phyloP scores from a whole-genome alignment of 2,329 filamentous ascomycete genomes.

The Xylariaceae sp. region DNA sequence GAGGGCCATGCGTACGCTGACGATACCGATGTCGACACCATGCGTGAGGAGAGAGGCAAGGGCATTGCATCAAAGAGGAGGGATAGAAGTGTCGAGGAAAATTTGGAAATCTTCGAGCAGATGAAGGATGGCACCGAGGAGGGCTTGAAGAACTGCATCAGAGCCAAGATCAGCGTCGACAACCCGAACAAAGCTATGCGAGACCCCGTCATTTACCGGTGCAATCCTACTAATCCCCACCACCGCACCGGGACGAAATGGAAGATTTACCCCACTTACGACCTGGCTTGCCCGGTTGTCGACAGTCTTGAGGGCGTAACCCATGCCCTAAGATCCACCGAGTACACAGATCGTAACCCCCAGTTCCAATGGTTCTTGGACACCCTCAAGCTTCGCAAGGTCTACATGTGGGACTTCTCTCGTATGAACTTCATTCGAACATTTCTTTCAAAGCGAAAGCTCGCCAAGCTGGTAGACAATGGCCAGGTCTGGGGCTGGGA shows the following conservation, averaged over 20 bases:
- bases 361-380: conserved; percentile 88
- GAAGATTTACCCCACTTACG: conserved; percentile 90
- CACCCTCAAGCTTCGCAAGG: conserved; percentile 73
- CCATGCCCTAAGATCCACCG: conserved; percentile 81
- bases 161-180: conserved; percentile 90
- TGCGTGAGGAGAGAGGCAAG: conserved; percentile 84
- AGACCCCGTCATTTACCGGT: conserved; percentile 97
- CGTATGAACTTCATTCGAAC: conserved; percentile 85
- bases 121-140: conserved; percentile 88
- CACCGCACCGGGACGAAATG: conserved; percentile 80
- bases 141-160: conserved; percentile 86
- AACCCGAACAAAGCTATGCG: conserved; percentile 95
- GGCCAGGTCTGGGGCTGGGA: conserved; percentile 85
- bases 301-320: conserved; percentile 84
- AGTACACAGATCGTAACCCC: conserved; percentile 86
- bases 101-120: conserved; percentile 83
- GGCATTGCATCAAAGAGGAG: conserved; percentile 83
- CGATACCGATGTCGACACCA: conserved; percentile 88
- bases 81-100: conserved; percentile 81
- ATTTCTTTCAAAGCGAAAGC: conserved; percentile 84
- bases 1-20: conserved; percentile 92
- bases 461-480: conserved; percentile 80
- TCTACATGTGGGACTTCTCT: conserved; percentile 86
- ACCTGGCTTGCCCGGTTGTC: conserved; percentile 83
- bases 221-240: conserved; percentile 73